Evolutionary conservation across 1,284 basidiomycete genomes (phyloP), one percentile per base, ranked within the genome.

Genomic region (Cutaneotrichosporon sp.): DNA sequence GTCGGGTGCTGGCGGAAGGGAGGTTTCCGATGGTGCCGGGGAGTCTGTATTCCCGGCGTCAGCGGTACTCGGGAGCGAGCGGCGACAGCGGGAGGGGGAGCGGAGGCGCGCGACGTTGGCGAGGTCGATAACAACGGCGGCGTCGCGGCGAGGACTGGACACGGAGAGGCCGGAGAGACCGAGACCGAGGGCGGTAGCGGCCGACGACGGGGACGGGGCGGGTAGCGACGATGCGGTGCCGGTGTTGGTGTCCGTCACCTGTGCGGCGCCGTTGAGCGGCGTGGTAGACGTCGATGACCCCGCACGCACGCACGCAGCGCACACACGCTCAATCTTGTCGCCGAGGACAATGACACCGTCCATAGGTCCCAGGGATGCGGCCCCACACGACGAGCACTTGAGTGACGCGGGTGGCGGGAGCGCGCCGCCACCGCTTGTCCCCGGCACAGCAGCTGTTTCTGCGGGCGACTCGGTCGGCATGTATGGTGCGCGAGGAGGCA

Each of bases 391-490:
- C 1, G 66, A 54, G 52, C 71, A 73, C 59, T 73, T 73, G 58
- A 68, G 60, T 12, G 49, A 37, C 4, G 52, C 58, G 10, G 57
- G 54, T 12, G 49, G 62, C 41, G 45, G 61, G 39, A 51, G 54
- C 15, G 41, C 26, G 33, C 42, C 49, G 20, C 35, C 45, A 40
- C 40, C 41, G 34, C 21, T 45, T 35, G 36, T 22, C 12, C 35
- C 43, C 30, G 43, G 44, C 38, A 17, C 39, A 9, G 13, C 42
- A 40, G 55, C 42, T 14, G 60, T 52, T 22, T 55, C 51, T 30
- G 63, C 49, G n/a, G 53, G 50, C 21, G 68, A 68, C 59, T 72
- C 69, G 13, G 69, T 60, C 15, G 71, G 69, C 69, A 73, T 72
- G 30, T 43, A n/a, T 17, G 33, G 26, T 20, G 33, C 8, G 33